These are phyloP conservation scores for Pouteria glomerata DNA, from an alignment of 148 eudicot species.

Conservation along the genomic window DNA sequence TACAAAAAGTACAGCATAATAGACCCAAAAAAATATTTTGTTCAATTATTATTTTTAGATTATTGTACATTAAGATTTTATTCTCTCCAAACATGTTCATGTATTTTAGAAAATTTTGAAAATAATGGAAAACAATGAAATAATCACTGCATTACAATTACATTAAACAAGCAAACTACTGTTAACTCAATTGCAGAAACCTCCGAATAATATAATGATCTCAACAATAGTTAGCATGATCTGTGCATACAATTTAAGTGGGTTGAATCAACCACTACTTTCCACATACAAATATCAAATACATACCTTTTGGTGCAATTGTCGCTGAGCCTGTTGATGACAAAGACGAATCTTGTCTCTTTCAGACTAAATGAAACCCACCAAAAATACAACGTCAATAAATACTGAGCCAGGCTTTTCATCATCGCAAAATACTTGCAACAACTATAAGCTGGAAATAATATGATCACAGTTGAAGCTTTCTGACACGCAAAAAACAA, in stretches of 20 bases:
- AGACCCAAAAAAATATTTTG: too few relatives aligned
- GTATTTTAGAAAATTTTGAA: too few relatives aligned
- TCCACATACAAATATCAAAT: not conserved
- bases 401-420: not conserved
- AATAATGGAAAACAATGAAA: not conserved
- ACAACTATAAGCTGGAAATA: not conserved
- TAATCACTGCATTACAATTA: not conserved
- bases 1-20: too few relatives aligned
- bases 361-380: conserved; percentile 35
- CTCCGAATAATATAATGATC: not conserved
- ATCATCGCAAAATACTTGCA: not conserved
- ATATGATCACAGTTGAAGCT: not conserved
- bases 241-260: too few relatives aligned
- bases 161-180: not conserved
- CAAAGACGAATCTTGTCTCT: conserved; percentile 63
- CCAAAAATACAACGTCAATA: not conserved
- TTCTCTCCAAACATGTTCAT: too few relatives aligned
- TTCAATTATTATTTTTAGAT: too few relatives aligned
- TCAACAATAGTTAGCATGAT: not conserved
- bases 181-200: not conserved
- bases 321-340: conserved; percentile 71
- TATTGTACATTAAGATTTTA: too few relatives aligned
- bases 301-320: conserved; percentile 73
- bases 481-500: too few relatives aligned
- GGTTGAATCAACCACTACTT: not conserved